phyloP scores from a whole-genome alignment of 371 early-diverging fungal genomes.

The Mortierella sp. region DNA sequence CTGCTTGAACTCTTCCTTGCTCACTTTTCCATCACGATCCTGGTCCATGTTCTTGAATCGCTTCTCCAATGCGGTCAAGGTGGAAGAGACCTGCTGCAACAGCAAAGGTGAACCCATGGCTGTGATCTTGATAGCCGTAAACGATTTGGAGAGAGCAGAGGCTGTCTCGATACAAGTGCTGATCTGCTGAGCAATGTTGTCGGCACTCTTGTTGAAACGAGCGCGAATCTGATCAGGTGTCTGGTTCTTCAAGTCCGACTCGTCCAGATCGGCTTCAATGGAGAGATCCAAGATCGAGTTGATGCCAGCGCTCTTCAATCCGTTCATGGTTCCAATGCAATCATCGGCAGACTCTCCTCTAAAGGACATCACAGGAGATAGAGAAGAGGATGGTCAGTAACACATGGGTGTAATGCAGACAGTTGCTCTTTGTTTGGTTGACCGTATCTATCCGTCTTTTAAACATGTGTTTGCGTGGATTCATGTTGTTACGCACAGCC shows the following conservation, averaged over 20 bases:
- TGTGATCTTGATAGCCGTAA: slow-evolving; percentile 92
- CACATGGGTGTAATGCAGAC: slow-evolving; percentile 1
- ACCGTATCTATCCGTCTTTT: slow-evolving; percentile 22
- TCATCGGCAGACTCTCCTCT: slow-evolving; percentile 90
- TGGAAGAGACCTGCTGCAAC: slow-evolving; percentile 77
- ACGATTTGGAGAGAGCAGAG: slow-evolving; percentile 66
- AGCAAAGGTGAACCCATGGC: slow-evolving; percentile 83
- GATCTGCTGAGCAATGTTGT: slow-evolving; percentile 71
- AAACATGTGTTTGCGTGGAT: too few relatives aligned
- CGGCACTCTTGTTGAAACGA: slow-evolving; percentile 60
- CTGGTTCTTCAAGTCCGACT: slow-evolving; percentile 54
- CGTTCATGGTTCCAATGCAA: slow-evolving; percentile 84
- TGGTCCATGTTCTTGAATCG: slow-evolving; percentile 58
- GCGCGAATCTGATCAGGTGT: slow-evolving; percentile 56
- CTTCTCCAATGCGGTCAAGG: slow-evolving; percentile 56
- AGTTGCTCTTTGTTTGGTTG: neutral
- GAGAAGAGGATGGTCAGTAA: slow-evolving; percentile 7
- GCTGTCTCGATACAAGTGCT: slow-evolving; percentile 78
- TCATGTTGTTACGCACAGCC: slow-evolving; percentile 16
- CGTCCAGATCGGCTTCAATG: slow-evolving; percentile 88
- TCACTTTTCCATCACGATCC: slow-evolving; percentile 61
- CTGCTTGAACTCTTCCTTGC: slow-evolving; percentile 46
- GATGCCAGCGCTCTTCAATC: slow-evolving; percentile 74
- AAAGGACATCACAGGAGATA: neutral
- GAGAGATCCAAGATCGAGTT: slow-evolving; percentile 91